A percentile compares a stretch with the other conserved stretches of the same genome.
phyloP scores from a whole-genome alignment of 1,284 basidiomycete genomes.

The Peniophora sp. region DNA sequence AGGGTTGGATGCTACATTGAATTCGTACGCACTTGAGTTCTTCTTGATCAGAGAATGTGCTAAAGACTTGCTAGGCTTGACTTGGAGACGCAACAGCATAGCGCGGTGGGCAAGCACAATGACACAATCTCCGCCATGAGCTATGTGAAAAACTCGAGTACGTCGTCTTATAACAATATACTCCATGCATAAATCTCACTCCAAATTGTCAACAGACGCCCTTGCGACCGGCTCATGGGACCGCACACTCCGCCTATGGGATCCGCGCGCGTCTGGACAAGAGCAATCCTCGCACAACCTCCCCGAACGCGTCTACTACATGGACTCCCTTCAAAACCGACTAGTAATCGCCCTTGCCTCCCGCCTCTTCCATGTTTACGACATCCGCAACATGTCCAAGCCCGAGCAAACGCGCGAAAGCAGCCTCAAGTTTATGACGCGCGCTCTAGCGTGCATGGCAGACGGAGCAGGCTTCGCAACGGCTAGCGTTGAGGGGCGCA shows the following conservation, averaged over 20 bases:
- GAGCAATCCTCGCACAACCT: slow-evolving; percentile 60
- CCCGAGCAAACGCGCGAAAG: slow-evolving; percentile 82
- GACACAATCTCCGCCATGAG: slow-evolving; percentile 60
- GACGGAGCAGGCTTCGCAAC: slow-evolving; percentile 90
- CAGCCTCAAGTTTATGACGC: slow-evolving; percentile 92
- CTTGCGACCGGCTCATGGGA: slow-evolving; percentile 91
- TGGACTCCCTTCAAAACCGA: slow-evolving; percentile 66
- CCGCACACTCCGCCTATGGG: slow-evolving; percentile 81
- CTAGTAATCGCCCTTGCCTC: slow-evolving; percentile 90
- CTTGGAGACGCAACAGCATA: slow-evolving; percentile 51
- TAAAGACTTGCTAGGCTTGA: no score
- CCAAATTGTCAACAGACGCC: slow-evolving; percentile 36
- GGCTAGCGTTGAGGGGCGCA: slow-evolving; percentile 90
- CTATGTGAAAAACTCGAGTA: slow-evolving; percentile 47
- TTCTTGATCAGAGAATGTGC: no score
- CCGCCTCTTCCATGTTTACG: slow-evolving; percentile 82
- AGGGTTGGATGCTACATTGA: slow-evolving; percentile 67
- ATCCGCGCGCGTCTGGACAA: slow-evolving; percentile 55
- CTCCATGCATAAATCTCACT: not conserved
- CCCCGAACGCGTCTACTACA: slow-evolving; percentile 79
- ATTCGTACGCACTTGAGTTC: slow-evolving; percentile 59
- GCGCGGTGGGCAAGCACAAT: slow-evolving; percentile 58
- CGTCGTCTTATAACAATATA: slow-evolving; percentile 15
- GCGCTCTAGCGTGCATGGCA: slow-evolving; percentile 85
- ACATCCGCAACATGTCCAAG: slow-evolving; percentile 66